These are phyloP conservation scores for Trichophyton mentagrophytes DNA, from an alignment of 2,329 filamentous ascomycete species.

Conservation along the genomic window DNA sequence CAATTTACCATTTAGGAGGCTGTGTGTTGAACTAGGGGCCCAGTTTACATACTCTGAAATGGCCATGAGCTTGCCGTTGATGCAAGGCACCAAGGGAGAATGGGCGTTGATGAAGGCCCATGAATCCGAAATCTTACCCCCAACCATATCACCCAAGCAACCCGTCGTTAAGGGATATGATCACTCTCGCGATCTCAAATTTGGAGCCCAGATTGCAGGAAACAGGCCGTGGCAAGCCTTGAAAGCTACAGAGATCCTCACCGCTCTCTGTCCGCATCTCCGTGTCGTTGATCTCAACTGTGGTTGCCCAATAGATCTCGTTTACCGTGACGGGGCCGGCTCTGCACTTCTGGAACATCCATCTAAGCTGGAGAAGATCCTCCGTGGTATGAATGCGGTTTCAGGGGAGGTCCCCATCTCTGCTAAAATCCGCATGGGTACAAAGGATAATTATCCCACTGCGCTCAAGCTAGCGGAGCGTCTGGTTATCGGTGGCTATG, in stretches of 20 bases:
- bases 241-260: constrained; percentile 74
- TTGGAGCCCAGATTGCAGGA: constrained; percentile 83
- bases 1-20: constrained; percentile 82
- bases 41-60: constrained; percentile 97
- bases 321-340: constrained; percentile 76
- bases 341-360: constrained; percentile 83
- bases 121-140: constrained; percentile 63
- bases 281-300: constrained; percentile 93
- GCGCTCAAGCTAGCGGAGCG: constrained; percentile 72
- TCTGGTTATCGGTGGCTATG: constrained; percentile 64
- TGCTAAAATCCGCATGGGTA: constrained; percentile 87
- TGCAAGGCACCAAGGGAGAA: constrained; percentile 81
- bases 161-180: constrained; percentile 63
- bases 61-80: constrained; percentile 79
- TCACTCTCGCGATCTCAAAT: constrained; percentile 68
- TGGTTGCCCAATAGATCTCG: constrained; percentile 89
- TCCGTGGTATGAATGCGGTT: constrained; percentile 90
- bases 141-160: constrained; percentile 45
- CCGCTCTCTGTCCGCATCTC: constrained; percentile 63
- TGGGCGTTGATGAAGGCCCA: constrained; percentile 94
- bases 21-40: constrained; percentile 79
- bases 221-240: constrained; percentile 84
- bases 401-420: constrained; percentile 85
- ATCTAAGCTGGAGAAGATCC: constrained; percentile 82
- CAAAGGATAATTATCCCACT: constrained; percentile 63